phyloP scores from a whole-genome alignment of 2,329 filamentous ascomycete species.

The Penicillium sp. region DNA sequence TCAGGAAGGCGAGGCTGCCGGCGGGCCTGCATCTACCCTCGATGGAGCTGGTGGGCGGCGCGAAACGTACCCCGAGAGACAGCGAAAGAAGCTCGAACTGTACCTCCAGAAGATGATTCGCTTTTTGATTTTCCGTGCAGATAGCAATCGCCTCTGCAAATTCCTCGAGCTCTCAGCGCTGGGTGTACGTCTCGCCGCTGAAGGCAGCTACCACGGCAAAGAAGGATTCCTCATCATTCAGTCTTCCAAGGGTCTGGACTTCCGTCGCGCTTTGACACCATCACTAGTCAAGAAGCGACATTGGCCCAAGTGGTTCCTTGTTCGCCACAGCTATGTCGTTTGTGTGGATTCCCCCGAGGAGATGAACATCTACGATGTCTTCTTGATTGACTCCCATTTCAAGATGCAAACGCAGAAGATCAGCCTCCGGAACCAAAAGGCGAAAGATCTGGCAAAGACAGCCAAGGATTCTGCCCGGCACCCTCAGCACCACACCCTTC shows the following conservation, averaged over 20 bases:
- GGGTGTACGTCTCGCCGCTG: slow-evolving; percentile 85
- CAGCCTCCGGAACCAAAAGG: slow-evolving; percentile 45
- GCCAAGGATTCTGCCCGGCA: slow-evolving; percentile 57
- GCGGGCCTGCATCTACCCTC: slow-evolving; percentile 27
- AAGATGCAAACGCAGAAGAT: slow-evolving; percentile 66
- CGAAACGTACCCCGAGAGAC: slow-evolving; percentile 67
- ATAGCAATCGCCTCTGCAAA: slow-evolving; percentile 91
- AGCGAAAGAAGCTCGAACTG: slow-evolving; percentile 77
- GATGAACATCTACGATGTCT: slow-evolving; percentile 98
- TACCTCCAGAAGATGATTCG: slow-evolving; percentile 92
- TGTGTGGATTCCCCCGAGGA: slow-evolving; percentile 98
- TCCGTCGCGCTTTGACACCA: slow-evolving; percentile 72
- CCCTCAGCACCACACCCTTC: slow-evolving; percentile 75
- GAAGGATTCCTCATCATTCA: slow-evolving; percentile 92
- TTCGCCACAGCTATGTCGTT: slow-evolving; percentile 95
- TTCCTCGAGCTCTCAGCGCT: slow-evolving; percentile 93
- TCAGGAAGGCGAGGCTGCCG: slow-evolving; percentile 35
- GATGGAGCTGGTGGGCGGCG: slow-evolving; percentile 39
- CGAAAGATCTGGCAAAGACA: slow-evolving; percentile 58
- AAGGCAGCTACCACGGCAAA: slow-evolving; percentile 96
- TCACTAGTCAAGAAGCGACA: slow-evolving; percentile 74
- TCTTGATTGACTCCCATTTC: slow-evolving; percentile 89
- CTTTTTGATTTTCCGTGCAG: slow-evolving; percentile 92
- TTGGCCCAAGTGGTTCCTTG: slow-evolving; percentile 92
- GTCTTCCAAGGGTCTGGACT: slow-evolving; percentile 81